These are phyloP conservation scores for Aaosphaeria pasadenensis DNA, from an alignment of 2,329 filamentous ascomycete species.

Conservation along the genomic window DNA sequence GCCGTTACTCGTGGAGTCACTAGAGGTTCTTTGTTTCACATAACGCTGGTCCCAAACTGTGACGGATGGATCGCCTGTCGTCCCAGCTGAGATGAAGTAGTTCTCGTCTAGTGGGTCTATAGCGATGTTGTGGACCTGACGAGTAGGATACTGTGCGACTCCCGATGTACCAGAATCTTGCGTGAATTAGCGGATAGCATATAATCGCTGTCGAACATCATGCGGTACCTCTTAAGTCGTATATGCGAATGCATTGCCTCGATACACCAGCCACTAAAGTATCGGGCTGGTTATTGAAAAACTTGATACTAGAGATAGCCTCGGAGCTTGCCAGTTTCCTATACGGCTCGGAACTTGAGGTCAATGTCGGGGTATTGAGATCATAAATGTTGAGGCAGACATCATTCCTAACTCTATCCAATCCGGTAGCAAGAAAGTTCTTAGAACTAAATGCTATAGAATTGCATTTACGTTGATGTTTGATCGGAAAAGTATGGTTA, in stretches of 20 bases:
- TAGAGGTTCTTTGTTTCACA: conserved; percentile 27
- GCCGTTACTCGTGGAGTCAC: conserved; percentile 53
- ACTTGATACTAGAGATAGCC: conserved; percentile 78
- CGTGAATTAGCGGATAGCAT: conserved; percentile 9
- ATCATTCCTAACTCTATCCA: conserved; percentile 79
- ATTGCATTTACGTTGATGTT: conserved; percentile 74
- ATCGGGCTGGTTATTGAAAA: conserved; percentile 74
- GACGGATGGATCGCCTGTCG: conserved; percentile 69
- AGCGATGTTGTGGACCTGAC: conserved; percentile 64
- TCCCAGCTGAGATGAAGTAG: conserved; percentile 76
- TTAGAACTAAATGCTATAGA: conserved; percentile 77
- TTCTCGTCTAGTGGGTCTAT: conserved; percentile 79
- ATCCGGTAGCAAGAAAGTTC: conserved; percentile 68
- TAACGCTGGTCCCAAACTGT: conserved; percentile 75
- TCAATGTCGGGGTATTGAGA: conserved; percentile 56
- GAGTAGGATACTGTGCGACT: conserved; percentile 51
- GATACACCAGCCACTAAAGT: conserved; percentile 74
- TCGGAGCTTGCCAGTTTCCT: conserved; percentile 61
- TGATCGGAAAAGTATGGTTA: conserved; percentile 66
- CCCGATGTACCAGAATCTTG: conserved; percentile 43
- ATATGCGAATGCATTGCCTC: conserved; percentile 70
- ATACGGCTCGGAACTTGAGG: conserved; percentile 51
- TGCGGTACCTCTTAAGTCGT: conserved; percentile 69
- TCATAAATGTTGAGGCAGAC: conserved; percentile 82
- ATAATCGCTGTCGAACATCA: conserved; percentile 25